Evolutionary conservation across 306 rosid species (phyloP).

Genomic region (Acacia melanoxylon): DNA sequence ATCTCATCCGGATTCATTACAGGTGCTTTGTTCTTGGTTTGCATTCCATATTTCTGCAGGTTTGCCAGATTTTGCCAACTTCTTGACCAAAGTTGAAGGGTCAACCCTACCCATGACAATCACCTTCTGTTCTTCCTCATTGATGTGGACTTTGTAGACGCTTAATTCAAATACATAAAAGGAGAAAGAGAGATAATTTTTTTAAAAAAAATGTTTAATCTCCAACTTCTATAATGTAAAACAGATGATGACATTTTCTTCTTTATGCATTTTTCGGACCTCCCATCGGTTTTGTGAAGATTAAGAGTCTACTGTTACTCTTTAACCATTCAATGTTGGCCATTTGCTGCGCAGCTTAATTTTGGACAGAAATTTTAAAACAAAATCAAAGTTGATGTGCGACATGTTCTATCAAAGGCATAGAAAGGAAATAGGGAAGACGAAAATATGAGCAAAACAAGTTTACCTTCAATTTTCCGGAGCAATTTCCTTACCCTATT

Average conservation of each 20-base stretch:
- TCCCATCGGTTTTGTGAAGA: neutral
- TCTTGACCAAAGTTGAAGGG: conserved; percentile 45
- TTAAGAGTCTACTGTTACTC: neutral
- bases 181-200: too few species aligned
- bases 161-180: conserved; percentile 37
- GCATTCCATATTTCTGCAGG: conserved; percentile 52
- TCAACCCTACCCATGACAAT: conserved; percentile 48
- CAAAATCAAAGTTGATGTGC: neutral
- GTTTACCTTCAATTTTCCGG: conserved; percentile 52
- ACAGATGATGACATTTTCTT: too few species aligned
- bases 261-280: neutral
- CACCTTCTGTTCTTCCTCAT: conserved; percentile 47
- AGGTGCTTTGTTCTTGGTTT: conserved; percentile 26
- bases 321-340: neutral
- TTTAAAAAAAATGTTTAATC: neutral
- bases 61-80: conserved; percentile 52
- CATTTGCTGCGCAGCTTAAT: neutral
- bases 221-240: neutral
- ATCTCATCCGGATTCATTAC: too few species aligned
- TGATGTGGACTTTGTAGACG: conserved; percentile 45
- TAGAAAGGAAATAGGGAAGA: neutral
- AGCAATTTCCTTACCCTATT: conserved; percentile 49
- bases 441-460: neutral
- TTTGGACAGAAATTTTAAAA: neutral
- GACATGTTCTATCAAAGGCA: neutral